These are phyloP conservation scores for Russula lepida DNA, from an alignment of 768 basidiomycete genomes.

Conservation along the genomic window DNA sequence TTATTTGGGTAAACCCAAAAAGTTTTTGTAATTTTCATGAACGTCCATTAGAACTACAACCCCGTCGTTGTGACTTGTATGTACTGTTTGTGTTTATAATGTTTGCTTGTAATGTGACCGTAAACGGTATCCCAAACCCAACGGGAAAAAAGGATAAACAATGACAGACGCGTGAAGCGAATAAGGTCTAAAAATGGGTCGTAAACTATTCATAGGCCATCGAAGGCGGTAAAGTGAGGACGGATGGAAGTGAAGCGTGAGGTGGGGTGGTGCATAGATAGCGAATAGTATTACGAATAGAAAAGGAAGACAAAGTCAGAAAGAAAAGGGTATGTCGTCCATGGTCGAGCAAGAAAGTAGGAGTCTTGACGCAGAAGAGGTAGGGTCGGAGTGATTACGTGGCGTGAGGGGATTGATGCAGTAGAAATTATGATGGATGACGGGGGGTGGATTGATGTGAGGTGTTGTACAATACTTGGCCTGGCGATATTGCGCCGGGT, in stretches of 20 bases:
- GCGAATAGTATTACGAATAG: conserved; percentile 17
- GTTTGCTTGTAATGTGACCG: conserved; percentile 11
- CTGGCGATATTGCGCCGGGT: not conserved
- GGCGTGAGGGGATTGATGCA: conserved; percentile 4
- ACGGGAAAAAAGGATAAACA: not conserved
- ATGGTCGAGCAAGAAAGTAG: conserved; percentile 5
- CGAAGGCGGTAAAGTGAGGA: not conserved
- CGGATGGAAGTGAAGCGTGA: not conserved
- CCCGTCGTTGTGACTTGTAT: conserved; percentile 10
- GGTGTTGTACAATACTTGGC: conserved; percentile 14
- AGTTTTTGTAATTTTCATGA: not conserved
- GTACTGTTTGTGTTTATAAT: conserved; percentile 14
- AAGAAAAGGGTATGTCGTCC: conserved; percentile 8
- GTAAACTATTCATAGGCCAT: conserved; percentile 5
- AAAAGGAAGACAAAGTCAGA: not conserved
- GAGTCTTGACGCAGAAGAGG: not conserved
- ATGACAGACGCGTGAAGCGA: conserved; percentile 8
- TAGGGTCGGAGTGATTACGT: not conserved
- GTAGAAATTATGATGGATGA: conserved; percentile 7
- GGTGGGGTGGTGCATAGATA: conserved; percentile 11
- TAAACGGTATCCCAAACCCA: conserved; percentile 13
- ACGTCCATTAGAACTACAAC: conserved; percentile 15
- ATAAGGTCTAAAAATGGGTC: not conserved
- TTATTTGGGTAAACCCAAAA: conserved; percentile 1
- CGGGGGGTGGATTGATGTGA: conserved; percentile 10